These are phyloP conservation scores for Trapa incisa DNA, from an alignment of 345 rosid species.

Conservation along the genomic window DNA sequence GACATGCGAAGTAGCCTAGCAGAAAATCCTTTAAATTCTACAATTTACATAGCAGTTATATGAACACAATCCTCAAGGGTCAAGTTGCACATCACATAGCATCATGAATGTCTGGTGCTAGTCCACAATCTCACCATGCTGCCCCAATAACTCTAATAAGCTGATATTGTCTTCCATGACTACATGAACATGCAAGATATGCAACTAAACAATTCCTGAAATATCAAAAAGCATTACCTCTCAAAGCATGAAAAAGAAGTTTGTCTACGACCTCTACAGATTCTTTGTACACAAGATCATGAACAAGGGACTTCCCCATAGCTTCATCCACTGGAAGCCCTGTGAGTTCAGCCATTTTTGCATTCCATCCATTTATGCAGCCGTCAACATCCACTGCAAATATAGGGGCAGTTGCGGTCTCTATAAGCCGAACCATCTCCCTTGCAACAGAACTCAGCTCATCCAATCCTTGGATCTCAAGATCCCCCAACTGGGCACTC, in stretches of 20 bases:
- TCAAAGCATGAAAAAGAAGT: constrained; percentile 61
- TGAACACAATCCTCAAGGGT: neutral
- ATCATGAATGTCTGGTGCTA: neutral
- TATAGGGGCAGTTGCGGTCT: constrained; percentile 94
- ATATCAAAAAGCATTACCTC: constrained; percentile 31
- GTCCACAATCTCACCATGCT: neutral
- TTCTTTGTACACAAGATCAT: constrained; percentile 64
- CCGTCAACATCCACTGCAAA: constrained; percentile 86
- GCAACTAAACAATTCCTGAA: neutral
- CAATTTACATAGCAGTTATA: neutral
- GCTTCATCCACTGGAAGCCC: constrained; percentile 90
- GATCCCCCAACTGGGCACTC: constrained; percentile 34
- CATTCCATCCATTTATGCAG: constrained; percentile 91
- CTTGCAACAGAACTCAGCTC: constrained; percentile 95
- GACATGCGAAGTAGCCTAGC: neutral
- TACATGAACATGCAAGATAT: neutral
- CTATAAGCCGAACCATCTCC: constrained; percentile 97
- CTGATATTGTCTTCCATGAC: neutral
- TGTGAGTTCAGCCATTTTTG: constrained; percentile 78
- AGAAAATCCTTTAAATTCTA: neutral
- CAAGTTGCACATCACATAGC: neutral
- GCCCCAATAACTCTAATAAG: neutral
- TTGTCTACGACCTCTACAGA: constrained; percentile 59
- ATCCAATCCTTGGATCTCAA: constrained; percentile 67
- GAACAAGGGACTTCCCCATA: constrained; percentile 86